Conservation (phyloP, 495 filamentous ascomycete genomes). For the Aspergillus panamensis region DNA sequence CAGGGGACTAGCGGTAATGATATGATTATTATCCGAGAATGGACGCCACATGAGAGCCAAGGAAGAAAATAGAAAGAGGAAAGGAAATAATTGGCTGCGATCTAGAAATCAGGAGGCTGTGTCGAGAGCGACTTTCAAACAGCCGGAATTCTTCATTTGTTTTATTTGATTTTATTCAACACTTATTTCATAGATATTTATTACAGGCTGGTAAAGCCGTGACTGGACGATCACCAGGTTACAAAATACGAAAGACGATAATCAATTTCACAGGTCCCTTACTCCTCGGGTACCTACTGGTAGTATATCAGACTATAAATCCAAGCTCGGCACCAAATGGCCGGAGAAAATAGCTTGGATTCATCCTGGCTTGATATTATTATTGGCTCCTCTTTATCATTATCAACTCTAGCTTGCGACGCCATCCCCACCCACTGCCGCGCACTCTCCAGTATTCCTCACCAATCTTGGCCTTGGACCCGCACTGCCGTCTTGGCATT, state of each 20-base stretch:
- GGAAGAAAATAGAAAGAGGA: background rate
- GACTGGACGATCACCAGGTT: background rate
- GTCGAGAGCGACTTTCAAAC: background rate
- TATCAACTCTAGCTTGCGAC: constrained; percentile 16
- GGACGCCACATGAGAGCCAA: background rate
- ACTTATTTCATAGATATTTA: background rate
- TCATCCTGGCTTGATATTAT: background rate
- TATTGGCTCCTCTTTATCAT: constrained; percentile 1
- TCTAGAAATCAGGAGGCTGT: background rate
- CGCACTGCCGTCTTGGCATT: constrained; percentile 8
- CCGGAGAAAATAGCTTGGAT: background rate
- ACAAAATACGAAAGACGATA: background rate
- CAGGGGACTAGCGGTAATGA: background rate
- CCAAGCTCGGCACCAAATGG: background rate
- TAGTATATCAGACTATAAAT: background rate
- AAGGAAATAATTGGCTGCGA: background rate
- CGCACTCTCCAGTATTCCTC: background rate
- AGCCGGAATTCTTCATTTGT: background rate
- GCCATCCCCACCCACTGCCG: constrained; percentile 12
- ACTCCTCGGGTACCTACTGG: no score
- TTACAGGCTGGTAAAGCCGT: no score
- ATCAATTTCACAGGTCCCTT: no score
- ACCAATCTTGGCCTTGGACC: background rate
- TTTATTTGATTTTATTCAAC: background rate
- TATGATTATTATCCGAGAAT: background rate